A percentile compares a stretch with the other conserved stretches of the same genome.
These are phyloP conservation scores for Tuctoria greenei DNA, from an alignment of 176 grass and related monocot genomes.

Conservation along the genomic window DNA sequence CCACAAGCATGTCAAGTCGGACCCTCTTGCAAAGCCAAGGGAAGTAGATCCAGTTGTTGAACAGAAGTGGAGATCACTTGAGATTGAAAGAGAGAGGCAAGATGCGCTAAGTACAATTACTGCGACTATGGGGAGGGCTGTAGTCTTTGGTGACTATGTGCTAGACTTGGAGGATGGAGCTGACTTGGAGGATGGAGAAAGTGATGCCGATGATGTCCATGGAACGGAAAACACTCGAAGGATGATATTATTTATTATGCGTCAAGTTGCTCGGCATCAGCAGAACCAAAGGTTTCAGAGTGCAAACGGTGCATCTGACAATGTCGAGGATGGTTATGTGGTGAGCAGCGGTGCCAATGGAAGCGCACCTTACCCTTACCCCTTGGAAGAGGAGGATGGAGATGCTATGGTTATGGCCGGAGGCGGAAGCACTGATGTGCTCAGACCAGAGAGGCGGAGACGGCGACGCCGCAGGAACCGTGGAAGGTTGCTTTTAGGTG, in stretches of 20 bases:
- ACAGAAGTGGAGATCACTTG: constrained; percentile 86
- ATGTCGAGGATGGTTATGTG: constrained; percentile 29
- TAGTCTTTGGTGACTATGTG: constrained; percentile 91
- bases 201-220: constrained; percentile 41
- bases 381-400: constrained; percentile 51
- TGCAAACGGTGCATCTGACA: constrained; percentile 39
- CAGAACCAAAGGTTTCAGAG: constrained; percentile 61
- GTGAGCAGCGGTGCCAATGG: constrained; percentile 39
- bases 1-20: constrained; percentile 75
- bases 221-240: constrained; percentile 52
- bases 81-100: constrained; percentile 84
- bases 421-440: constrained; percentile 29
- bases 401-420: constrained; percentile 31
- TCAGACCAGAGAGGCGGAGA: constrained; percentile 47
- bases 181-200: constrained; percentile 62
- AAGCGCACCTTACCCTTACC: constrained; percentile 44
- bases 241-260: constrained; percentile 78
- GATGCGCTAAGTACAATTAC: constrained; percentile 91
- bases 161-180: constrained; percentile 52
- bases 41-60: constrained; percentile 79
- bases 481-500: constrained; percentile 59
- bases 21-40: constrained; percentile 74
- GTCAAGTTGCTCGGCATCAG: constrained; percentile 65
- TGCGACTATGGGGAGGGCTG: constrained; percentile 71
- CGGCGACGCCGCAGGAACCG: constrained; percentile 65